Conservation (phyloP, 2,329 filamentous ascomycete species). For the Stylonectria norvegica region DNA sequence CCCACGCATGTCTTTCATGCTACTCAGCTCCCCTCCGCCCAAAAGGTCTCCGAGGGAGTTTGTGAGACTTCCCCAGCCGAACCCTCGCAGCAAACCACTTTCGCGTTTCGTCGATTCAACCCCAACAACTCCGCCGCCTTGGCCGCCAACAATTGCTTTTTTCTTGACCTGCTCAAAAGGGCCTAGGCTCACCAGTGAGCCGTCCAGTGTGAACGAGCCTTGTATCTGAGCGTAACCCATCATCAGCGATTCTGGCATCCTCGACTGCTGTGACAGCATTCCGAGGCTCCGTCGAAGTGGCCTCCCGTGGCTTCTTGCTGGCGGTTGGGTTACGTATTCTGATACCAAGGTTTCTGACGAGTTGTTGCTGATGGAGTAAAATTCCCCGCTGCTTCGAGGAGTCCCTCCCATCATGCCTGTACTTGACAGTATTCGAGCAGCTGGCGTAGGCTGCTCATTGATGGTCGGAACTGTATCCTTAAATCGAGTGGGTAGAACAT, state of each 20-base stretch:
- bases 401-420: constrained; percentile 72
- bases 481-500: constrained; percentile 37
- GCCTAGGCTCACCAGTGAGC: constrained; percentile 81
- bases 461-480: constrained; percentile 48
- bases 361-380: constrained; percentile 92
- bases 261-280: constrained; percentile 41
- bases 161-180: constrained; percentile 95
- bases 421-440: constrained; percentile 70
- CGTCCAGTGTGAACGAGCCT: constrained; percentile 87
- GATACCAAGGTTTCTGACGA: constrained; percentile 91
- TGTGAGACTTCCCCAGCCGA: constrained; percentile 85
- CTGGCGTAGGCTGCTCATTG: constrained; percentile 57
- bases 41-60: constrained; percentile 84
- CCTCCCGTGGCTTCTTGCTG: constrained; percentile 32
- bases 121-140: constrained; percentile 82
- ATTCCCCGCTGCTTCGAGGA: constrained; percentile 87
- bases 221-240: constrained; percentile 97
- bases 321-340: constrained; percentile 67
- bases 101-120: constrained; percentile 70
- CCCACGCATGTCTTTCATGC: constrained; percentile 91
- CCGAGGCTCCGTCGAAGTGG: constrained; percentile 47
- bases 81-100: constrained; percentile 74
- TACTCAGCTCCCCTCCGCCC: constrained; percentile 83
- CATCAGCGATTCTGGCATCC: constrained; percentile 75
- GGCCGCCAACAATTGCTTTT: constrained; percentile 83